These are phyloP conservation scores for Ricinus communis DNA, from an alignment of 345 rosid genomes.

Conservation along the genomic window DNA sequence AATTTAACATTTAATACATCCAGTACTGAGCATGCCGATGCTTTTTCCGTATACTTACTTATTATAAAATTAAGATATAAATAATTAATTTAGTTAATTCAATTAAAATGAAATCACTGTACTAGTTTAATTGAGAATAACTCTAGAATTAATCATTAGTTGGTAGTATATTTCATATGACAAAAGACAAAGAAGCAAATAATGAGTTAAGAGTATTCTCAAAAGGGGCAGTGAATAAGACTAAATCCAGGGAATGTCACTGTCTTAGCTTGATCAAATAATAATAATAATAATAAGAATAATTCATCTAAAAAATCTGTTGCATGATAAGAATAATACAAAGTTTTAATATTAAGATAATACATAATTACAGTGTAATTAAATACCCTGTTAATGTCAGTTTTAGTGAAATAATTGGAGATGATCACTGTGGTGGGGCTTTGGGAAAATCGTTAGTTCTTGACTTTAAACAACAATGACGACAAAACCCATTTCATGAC, in stretches of 20 bases:
- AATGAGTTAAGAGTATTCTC: not conserved
- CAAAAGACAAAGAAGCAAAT: not conserved
- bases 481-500: constrained; percentile 16
- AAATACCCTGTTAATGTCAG: not conserved
- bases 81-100: too few species aligned
- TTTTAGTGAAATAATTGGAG: constrained; percentile 11
- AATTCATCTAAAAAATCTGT: not conserved
- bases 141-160: not conserved
- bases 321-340: not conserved
- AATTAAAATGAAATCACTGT: too few species aligned
- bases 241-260: constrained; percentile 7
- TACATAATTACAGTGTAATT: not conserved
- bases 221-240: not conserved
- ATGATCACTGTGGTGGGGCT: constrained; percentile 16
- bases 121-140: not conserved
- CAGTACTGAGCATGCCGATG: too few species aligned
- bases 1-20: too few species aligned
- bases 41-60: too few species aligned
- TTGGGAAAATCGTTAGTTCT: constrained; percentile 27
- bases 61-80: too few species aligned
- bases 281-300: not conserved
- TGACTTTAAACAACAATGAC: constrained; percentile 19
- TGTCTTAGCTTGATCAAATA: not conserved
- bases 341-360: not conserved
- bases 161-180: not conserved